Percentiles rank a stretch among this genome's conserved stretches.
Conservation (phyloP, 2,329 filamentous ascomycete genomes). For the Truncatella angustata region DNA sequence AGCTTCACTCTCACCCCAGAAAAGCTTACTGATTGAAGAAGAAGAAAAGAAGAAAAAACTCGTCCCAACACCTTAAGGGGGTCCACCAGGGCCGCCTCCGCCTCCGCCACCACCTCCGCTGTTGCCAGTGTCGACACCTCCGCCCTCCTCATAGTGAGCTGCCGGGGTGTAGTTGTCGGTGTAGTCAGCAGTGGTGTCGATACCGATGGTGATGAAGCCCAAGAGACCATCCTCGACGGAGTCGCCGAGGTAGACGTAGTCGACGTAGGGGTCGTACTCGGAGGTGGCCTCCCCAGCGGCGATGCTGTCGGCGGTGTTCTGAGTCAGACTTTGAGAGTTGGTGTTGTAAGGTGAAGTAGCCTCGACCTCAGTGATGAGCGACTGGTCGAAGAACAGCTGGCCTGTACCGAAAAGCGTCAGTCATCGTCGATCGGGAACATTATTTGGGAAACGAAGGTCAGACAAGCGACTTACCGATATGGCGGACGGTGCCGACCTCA, state of each 20-base stretch:
- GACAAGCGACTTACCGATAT: no score
- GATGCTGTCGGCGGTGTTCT: conserved; percentile 3
- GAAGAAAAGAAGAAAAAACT: no score
- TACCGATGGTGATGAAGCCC: conserved; percentile 6
- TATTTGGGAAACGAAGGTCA: no score
- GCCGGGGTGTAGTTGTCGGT: conserved; percentile 17
- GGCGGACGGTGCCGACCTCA: conserved; percentile 39
- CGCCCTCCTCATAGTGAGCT: conserved; percentile 24
- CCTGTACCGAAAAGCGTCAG: no score
- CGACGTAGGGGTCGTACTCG: conserved; percentile 6
- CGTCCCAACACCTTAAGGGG: no score
- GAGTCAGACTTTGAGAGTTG: background rate
- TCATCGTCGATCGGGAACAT: no score
- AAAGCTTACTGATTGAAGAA: no score
- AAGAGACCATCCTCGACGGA: conserved; percentile 5
- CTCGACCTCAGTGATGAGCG: conserved; percentile 39
- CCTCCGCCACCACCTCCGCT: conserved; percentile 14
- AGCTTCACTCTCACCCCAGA: background rate
- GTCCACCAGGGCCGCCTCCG: conserved; percentile 10
- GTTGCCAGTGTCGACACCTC: conserved; percentile 20
- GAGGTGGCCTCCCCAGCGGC: conserved; percentile 1
- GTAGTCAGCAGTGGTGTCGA: conserved; percentile 16
- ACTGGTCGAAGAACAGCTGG: conserved; percentile 64
- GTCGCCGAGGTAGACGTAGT: conserved; percentile 8
- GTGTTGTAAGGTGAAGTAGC: conserved; percentile 8